A percentile compares a stretch with the other conserved stretches of the same genome.
These are phyloP conservation scores for Emmonsiellopsis sp. DNA, from an alignment of 2,329 filamentous ascomycete species.

Conservation along the genomic window DNA sequence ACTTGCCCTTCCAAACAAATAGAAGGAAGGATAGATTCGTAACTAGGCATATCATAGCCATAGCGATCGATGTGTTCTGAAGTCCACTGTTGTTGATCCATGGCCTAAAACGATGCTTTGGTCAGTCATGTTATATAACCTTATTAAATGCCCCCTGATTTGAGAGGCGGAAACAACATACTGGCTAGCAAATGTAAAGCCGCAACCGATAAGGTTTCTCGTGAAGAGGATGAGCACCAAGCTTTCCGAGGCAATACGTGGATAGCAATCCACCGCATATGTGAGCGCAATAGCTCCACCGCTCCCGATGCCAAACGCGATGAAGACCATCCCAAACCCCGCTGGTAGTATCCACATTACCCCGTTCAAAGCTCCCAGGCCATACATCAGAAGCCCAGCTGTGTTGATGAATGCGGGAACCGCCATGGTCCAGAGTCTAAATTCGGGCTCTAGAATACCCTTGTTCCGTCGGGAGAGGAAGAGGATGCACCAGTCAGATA, in stretches of 20 bases:
- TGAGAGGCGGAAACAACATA: conserved; percentile 3
- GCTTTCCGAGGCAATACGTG: conserved; percentile 18
- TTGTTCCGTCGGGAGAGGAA: conserved; percentile 25
- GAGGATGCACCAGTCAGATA: conserved; percentile 30
- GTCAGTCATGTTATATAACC: no score
- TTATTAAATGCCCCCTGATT: no score
- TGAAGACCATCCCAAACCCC: conserved; percentile 19
- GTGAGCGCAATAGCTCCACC: conserved; percentile 16
- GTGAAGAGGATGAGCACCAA: conserved; percentile 28
- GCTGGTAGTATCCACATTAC: conserved; percentile 20
- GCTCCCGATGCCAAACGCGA: conserved; percentile 18
- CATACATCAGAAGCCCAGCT: conserved; percentile 17
- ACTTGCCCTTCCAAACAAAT: conserved; percentile 11
- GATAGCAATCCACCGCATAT: conserved; percentile 21
- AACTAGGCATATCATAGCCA: conserved; percentile 17
- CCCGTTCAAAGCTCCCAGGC: conserved; percentile 18
- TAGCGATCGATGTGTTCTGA: conserved; percentile 25
- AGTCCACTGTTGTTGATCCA: conserved; percentile 24
- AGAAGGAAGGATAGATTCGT: conserved; percentile 10
- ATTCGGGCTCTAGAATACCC: conserved; percentile 38
- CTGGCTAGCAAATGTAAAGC: conserved; percentile 24
- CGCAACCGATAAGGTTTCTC: conserved; percentile 28
- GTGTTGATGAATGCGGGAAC: conserved; percentile 18
- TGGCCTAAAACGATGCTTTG: conserved; percentile 10
- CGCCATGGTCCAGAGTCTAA: conserved; percentile 29